Base-by-base conservation (phyloP, 495 filamentous ascomycete species). In the Parathielavia appendiculata region DNA sequence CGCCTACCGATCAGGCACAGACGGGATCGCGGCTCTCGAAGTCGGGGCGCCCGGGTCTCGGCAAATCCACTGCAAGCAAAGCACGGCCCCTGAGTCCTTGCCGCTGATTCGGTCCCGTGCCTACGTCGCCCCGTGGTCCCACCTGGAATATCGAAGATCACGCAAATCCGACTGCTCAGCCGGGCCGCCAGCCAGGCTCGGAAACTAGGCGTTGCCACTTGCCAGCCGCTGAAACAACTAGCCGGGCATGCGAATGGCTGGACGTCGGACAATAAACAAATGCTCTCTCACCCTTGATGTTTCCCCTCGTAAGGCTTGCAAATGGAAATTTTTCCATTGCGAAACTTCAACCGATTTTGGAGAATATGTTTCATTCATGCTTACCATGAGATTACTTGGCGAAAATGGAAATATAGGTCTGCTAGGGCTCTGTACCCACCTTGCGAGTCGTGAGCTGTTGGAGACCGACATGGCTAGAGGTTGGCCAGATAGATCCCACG, bases 131-230 rank as follows among this genome's bases (percentile, higher is more conserved):
- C 54, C 16, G 44, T 2, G 20, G 2, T 36, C 38, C 12, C 16
- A 36, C 40, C 41, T 35, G 52, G 52, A 45, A 36, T 6, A 35
- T 1, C 32, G n/a, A 7, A 30, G 40, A 56, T 56, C 54, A 56
- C 35, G 32, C 53, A 56, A 56, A 56, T 56, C 53, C 34, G 54
- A 8, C 54, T 20, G 44, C 43, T 30, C 8, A 35, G 19, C 44
- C 19, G 9, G 45, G 19, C 20, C 34, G 35, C 10, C 44, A 49
- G 34, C 44, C 26, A 30, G 26, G 26, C 26, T 30, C 26, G 26
- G 2, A 30, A 30, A 6, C 26, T 2, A 30, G 26, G 2, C 26
- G 6, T 17, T 41, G 44, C 43, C 34, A 53, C 36, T 17, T 10
- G 30, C 41, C 20, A 32, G 47, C 46, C 48, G 34, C 48, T 43